Percentiles rank a stretch among this genome's conserved stretches.
phyloP scores from a whole-genome alignment of 306 rosid genomes.

The Casuarina cunninghamiana region DNA sequence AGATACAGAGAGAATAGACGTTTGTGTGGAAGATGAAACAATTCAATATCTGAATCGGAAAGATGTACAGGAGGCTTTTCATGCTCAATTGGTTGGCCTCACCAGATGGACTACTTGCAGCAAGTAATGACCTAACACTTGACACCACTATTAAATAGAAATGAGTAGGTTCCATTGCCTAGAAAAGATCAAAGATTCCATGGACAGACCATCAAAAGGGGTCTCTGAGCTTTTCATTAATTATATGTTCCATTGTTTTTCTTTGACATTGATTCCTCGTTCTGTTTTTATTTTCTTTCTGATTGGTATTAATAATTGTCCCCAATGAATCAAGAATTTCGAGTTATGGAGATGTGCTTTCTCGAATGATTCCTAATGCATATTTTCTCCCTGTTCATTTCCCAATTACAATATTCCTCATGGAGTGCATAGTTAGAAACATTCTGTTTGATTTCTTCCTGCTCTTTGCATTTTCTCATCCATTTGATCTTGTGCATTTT shows the following conservation, averaged over 20 bases:
- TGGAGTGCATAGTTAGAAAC: not conserved
- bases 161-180: not conserved
- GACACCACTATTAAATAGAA: not conserved
- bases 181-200: not conserved
- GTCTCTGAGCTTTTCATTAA: not conserved
- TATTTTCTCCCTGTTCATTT: not conserved
- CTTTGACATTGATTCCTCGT: not conserved
- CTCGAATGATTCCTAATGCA: too few relatives aligned
- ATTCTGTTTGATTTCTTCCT: not conserved
- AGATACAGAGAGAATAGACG: conserved; percentile 56
- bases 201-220: too few relatives aligned
- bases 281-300: not conserved
- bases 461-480: not conserved
- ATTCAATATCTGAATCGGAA: conserved; percentile 54
- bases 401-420: not conserved
- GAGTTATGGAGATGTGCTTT: too few relatives aligned
- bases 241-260: not conserved
- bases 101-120: conserved; percentile 54
- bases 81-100: conserved; percentile 62
- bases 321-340: too few relatives aligned
- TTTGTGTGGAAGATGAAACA: conserved; percentile 67
- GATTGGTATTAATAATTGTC: not conserved
- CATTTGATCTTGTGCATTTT: not conserved
- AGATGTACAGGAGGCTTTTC: conserved; percentile 68
- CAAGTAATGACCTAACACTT: conserved; percentile 37